Conservation (phyloP, 1,284 basidiomycete species). For the Fomitopsis betulina region DNA sequence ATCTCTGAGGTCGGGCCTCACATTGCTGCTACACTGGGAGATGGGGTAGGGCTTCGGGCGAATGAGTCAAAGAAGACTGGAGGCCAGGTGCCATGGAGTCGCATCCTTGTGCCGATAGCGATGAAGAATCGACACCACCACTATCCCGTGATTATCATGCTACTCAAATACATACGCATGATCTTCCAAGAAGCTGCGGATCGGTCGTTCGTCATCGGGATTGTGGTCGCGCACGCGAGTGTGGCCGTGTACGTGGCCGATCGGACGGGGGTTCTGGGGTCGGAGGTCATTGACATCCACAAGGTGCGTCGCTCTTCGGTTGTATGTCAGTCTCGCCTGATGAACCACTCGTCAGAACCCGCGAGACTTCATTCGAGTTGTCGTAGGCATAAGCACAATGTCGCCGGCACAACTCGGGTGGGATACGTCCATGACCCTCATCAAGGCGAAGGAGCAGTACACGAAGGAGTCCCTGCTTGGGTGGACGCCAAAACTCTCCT, state of each 20-base stretch:
- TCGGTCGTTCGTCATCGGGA: constrained; percentile 2
- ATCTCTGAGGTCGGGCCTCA: neutral
- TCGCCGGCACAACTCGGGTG: neutral
- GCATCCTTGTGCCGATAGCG: neutral
- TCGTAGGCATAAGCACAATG: neutral
- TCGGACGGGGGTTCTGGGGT: constrained; percentile 2
- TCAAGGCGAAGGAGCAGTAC: neutral
- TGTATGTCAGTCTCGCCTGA: neutral
- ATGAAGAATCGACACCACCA: neutral
- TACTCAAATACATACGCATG: neutral
- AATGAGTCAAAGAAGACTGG: neutral
- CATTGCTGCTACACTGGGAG: neutral
- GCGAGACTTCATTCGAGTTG: neutral
- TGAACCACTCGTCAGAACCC: neutral
- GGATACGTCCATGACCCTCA: constrained; percentile 4
- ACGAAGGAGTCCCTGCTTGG: neutral
- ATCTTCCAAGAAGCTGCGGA: neutral
- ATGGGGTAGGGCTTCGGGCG: too few relatives aligned
- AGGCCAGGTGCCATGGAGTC: neutral
- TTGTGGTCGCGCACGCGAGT: neutral
- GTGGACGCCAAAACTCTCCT: neutral
- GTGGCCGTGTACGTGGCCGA: constrained; percentile 3
- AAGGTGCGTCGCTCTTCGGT: neutral
- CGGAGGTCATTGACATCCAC: neutral
- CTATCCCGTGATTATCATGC: neutral